Evolutionary conservation across 192 early-diverging fungal genomes (phyloP).

Genomic region (Gamsiella multidivaricata): DNA sequence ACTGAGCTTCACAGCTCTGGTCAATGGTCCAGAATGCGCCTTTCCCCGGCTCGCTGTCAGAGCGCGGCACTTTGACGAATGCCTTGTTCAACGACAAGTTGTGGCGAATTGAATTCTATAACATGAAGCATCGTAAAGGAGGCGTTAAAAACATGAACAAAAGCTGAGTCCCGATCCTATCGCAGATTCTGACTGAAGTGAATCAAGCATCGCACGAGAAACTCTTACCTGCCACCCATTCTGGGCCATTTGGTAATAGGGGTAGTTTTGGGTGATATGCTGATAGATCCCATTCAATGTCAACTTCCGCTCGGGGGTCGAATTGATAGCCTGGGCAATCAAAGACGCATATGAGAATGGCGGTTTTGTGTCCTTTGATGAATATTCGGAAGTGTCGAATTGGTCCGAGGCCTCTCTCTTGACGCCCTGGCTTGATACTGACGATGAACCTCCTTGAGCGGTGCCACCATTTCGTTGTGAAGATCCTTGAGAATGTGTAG

Average conservation of each 20-base stretch:
- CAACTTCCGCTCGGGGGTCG: constrained; percentile 71
- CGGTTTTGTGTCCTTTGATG: constrained; percentile 72
- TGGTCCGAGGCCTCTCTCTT: constrained; percentile 34
- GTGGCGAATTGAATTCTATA: constrained; percentile 95
- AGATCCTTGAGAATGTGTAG: neutral
- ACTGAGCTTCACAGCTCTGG: constrained; percentile 71
- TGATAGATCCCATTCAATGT: constrained; percentile 93
- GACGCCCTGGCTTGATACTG: constrained; percentile 10
- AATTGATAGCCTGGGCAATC: constrained; percentile 92
- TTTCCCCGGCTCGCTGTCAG: constrained; percentile 89
- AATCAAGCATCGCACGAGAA: neutral
- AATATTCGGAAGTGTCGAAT: constrained; percentile 43
- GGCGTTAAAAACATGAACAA: neutral
- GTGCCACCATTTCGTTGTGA: constrained; percentile 8
- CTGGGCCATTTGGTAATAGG: constrained; percentile 87
- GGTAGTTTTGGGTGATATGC: constrained; percentile 83
- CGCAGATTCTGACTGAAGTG: too few relatives aligned
- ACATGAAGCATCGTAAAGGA: too few relatives aligned
- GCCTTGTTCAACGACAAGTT: constrained; percentile 96
- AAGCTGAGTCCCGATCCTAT: neutral
- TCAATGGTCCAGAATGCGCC: constrained; percentile 97
- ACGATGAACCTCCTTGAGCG: neutral
- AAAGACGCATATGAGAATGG: constrained; percentile 89
- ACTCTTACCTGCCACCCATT: constrained; percentile 90
- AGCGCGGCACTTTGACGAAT: constrained; percentile 90